Base-by-base conservation (phyloP, 1,139 yeast genomes). In the Geotrichum candidum region DNA sequence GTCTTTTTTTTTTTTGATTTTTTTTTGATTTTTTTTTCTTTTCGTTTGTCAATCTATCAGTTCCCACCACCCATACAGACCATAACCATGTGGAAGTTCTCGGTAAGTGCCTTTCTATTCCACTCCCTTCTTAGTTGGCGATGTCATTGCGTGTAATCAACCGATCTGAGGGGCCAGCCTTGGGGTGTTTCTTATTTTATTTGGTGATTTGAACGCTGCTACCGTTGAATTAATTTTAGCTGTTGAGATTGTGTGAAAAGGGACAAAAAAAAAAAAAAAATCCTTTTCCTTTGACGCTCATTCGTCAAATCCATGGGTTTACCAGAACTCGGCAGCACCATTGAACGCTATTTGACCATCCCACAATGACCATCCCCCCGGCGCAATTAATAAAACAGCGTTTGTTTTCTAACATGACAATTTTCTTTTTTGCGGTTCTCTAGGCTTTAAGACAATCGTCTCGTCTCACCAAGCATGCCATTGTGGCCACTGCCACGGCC, bases 381-480 rank as follows among this genome's bases (percentile, higher is more conserved):
- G 15, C 41, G 11, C 41, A 15, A n/a, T 41, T 53, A 97, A 98
- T 76, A 97, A 91, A 27, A 27, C 3, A 27, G 6, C 6, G 31
- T 4, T 27, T 27, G 31, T 18, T 18, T 27, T 27, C 31, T 27
- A 27, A 27, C 31, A 27, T 27, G 18, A 18, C 33, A 6, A 1
- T 9, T 29, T 9, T 29, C 33, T 29, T 29, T 29, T 2, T 23
- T 15, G 11, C 25, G 25, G 31, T 46, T 57, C 56, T 41, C 7
- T 55, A 67, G 69, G 61, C 68, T 57, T 64, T 68, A 61, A 66
- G 68, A 62, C 69, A 68, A 62, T 68, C 71, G 33, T 63, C 68
- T 48, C 64, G 70, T 51, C 67, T 72, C 67, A 69, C 74, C 52
- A 72, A 70, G 68, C 74, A 72, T 51, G 74, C 74, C 58, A 67